Conservation (phyloP, 768 basidiomycete species). For the Cystobasidium tubakii region DNA sequence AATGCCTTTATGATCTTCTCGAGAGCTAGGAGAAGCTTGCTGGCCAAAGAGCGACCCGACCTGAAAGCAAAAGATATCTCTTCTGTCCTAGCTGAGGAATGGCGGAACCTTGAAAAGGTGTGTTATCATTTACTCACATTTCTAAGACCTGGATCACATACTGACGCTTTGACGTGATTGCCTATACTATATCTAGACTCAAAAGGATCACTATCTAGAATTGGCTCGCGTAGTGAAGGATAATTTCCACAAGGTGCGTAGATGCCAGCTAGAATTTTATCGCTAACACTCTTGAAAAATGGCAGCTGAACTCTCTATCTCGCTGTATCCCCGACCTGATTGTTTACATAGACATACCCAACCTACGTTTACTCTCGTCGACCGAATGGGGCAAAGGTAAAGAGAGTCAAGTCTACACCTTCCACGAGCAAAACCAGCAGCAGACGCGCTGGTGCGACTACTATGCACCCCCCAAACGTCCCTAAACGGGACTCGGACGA, state of each 20-base stretch:
- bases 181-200: background rate
- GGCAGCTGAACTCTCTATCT: too few relatives aligned
- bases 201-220: slow-evolving; percentile 7
- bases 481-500: background rate
- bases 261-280: too few relatives aligned
- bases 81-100: slow-evolving; percentile 3
- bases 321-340: background rate
- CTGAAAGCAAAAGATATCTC: slow-evolving; percentile 10
- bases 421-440: background rate
- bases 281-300: too few relatives aligned
- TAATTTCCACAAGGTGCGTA: slow-evolving; percentile 20
- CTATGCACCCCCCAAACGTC: background rate
- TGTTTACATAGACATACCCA: background rate
- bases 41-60: background rate
- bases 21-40: background rate
- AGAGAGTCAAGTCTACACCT: background rate
- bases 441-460: background rate
- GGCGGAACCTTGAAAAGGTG: slow-evolving; percentile 5
- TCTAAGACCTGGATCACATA: too few relatives aligned
- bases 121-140: background rate
- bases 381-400: slow-evolving; percentile 16
- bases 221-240: slow-evolving; percentile 20
- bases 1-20: slow-evolving; percentile 32
- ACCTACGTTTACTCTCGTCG: slow-evolving; percentile 28
- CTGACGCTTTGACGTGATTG: too few relatives aligned